Evolutionary conservation across 1,284 basidiomycete genomes (phyloP).

Genomic region (Sanghuangporus baumii): DNA sequence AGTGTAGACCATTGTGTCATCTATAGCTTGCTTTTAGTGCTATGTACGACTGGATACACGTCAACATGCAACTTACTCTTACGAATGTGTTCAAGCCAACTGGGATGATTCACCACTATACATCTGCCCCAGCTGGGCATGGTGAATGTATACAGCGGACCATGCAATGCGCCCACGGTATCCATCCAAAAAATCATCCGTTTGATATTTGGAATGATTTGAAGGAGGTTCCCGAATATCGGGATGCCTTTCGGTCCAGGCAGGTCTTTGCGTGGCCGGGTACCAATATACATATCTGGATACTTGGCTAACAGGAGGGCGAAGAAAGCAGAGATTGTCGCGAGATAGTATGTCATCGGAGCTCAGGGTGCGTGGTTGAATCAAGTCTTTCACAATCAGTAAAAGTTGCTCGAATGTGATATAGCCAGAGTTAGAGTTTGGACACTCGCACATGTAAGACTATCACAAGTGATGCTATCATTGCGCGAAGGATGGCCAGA

Average conservation of each 20-base stretch:
- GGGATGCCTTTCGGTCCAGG: constrained; percentile 24
- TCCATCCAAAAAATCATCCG: constrained; percentile 19
- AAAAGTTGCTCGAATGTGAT: too few relatives aligned
- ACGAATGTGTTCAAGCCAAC: constrained; percentile 24
- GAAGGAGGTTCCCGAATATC: constrained; percentile 22
- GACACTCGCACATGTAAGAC: too few relatives aligned
- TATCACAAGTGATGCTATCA: too few relatives aligned
- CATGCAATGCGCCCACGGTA: constrained; percentile 18
- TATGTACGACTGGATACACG: background rate
- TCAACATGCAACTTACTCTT: constrained; percentile 16
- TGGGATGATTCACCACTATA: constrained; percentile 24
- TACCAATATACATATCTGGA: constrained; percentile 20
- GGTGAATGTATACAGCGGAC: constrained; percentile 24
- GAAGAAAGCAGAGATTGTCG: background rate
- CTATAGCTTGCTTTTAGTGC: constrained; percentile 1
- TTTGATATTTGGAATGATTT: constrained; percentile 19
- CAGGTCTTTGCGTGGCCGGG: constrained; percentile 16
- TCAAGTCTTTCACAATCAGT: too few relatives aligned
- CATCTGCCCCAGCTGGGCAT: constrained; percentile 22
- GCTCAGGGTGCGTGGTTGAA: too few relatives aligned
- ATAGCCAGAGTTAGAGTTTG: too few relatives aligned
- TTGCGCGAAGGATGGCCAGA: too few relatives aligned
- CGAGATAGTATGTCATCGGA: background rate
- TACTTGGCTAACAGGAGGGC: constrained; percentile 5
- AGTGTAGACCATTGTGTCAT: constrained; percentile 18